Evolutionary conservation across 331 rosid genomes (phyloP), one percentile per base, ranked within the genome.

Genomic region (Pyracantha coccinea): DNA sequence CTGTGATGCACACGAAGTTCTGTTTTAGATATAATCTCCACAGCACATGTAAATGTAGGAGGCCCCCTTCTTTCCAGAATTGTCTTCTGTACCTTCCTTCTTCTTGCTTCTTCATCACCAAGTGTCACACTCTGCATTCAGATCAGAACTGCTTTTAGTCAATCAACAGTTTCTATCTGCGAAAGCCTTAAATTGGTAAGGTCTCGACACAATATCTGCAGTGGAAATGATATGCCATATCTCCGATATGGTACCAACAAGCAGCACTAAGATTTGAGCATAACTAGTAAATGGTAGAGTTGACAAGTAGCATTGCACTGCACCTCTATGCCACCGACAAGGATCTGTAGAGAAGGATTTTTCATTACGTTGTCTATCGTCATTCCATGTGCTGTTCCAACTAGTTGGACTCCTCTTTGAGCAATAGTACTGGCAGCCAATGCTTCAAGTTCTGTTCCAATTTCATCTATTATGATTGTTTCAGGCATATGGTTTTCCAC

Each of bases 391-490:
- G 99, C 99, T 57, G 99, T 92, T 77, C 97, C 99, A 62, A 95
- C 98, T 53, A 95, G 87, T 64, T 95, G 98, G 78, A 95, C 99
- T 81, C 99, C 99, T 92, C 99, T 88, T 86, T 95, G 98, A 83
- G 99, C 99, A 83, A 95, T 92, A 31, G 99, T 95, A 83, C 99
- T 90, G 61, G 99, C 98, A 81, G 99, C 99, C 83, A 95, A 84
- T 77, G 99, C 98, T 85, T 95, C 98, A 66, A 92, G 97, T 71
- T 95, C 99, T 1, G 99, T 95, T 78, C 99, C 99, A 63, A 95
- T 95, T 90, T 95, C 99, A 80, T 95, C 99, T 53, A 95, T 95
- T 52, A 95, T 92, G 82, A 95, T 92, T 62, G 93, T 84, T 84
- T 95, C 85, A 4, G 98, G 99, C 99, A 89, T 95, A 82, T 95